Conservation (phyloP, 345 rosid species). For the Kernera saxatilis region DNA sequence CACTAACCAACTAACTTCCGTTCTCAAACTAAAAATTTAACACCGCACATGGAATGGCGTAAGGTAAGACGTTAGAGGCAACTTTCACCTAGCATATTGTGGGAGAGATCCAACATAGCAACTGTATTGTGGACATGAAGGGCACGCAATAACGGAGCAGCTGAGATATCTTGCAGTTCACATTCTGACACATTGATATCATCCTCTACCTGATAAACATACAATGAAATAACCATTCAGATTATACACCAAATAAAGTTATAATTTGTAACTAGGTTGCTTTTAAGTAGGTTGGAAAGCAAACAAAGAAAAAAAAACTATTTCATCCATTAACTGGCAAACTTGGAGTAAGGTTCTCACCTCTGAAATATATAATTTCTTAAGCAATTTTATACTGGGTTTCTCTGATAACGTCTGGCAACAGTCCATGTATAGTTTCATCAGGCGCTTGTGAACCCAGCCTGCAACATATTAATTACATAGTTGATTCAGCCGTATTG, state of each 20-base stretch:
- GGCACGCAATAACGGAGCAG: slow-evolving; percentile 73
- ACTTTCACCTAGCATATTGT: slow-evolving; percentile 75
- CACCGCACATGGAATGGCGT: neutral
- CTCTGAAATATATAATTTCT: slow-evolving; percentile 76
- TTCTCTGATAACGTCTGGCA: slow-evolving; percentile 62
- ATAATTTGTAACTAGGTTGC: neutral
- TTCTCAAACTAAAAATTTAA: neutral
- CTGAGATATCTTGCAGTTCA: slow-evolving; percentile 86
- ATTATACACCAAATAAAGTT: slow-evolving; percentile 6
- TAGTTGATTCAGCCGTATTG: neutral
- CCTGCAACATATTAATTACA: slow-evolving; percentile 41
- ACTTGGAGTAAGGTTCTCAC: slow-evolving; percentile 32
- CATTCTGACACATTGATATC: slow-evolving; percentile 76
- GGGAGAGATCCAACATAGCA: slow-evolving; percentile 76
- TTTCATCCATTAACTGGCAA: neutral
- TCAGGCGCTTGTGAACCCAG: slow-evolving; percentile 92
- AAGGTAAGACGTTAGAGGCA: slow-evolving; percentile 2
- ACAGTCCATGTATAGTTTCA: slow-evolving; percentile 76
- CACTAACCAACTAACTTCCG: slow-evolving; percentile 4
- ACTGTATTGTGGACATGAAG: slow-evolving; percentile 59
- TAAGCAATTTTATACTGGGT: slow-evolving; percentile 78
- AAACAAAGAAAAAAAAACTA: neutral
- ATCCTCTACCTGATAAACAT: slow-evolving; percentile 67
- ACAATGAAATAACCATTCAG: slow-evolving; percentile 4
- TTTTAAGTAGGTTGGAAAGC: slow-evolving; percentile 10